Percentiles rank a stretch among this genome's conserved stretches.
Conservation (phyloP, 495 filamentous ascomycete genomes). For the Endocarpon pusillum region DNA sequence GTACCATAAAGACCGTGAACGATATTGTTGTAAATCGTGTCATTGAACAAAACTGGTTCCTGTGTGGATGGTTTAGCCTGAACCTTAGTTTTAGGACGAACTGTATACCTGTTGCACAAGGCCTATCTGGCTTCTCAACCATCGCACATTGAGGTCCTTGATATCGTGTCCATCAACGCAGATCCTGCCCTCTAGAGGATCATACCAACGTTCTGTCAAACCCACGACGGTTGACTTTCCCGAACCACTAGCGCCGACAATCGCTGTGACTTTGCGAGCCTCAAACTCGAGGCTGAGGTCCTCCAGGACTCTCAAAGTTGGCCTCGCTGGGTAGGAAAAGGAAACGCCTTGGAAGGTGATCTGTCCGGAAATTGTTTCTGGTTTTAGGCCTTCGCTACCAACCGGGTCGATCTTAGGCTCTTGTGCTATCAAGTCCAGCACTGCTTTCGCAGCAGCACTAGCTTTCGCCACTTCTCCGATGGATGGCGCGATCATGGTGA, state of each 20-base stretch:
- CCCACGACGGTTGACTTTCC: conserved; percentile 53
- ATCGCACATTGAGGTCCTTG: conserved; percentile 36
- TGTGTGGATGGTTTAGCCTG: conserved; percentile 44
- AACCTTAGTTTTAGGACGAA: conserved; percentile 51
- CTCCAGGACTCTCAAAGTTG: conserved; percentile 21
- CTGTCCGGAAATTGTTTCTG: conserved; percentile 19
- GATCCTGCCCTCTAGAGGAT: conserved; percentile 12
- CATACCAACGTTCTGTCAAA: conserved; percentile 48
- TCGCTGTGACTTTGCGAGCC: conserved; percentile 31
- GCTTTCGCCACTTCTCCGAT: conserved; percentile 32
- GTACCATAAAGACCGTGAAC: conserved; percentile 47
- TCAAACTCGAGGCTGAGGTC: conserved; percentile 23
- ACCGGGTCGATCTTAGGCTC: conserved; percentile 18
- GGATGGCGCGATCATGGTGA: conserved; percentile 20
- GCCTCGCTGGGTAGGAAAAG: conserved; percentile 41
- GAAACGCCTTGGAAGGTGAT: conserved; percentile 40
- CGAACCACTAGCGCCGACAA: conserved; percentile 42
- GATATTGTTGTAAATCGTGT: conserved; percentile 49
- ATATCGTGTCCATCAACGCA: conserved; percentile 30
- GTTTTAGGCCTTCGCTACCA: conserved; percentile 14
- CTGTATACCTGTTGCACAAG: conserved; percentile 55
- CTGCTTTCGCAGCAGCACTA: conserved; percentile 23
- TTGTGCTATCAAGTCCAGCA: conserved; percentile 31
- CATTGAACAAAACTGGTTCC: conserved; percentile 55
- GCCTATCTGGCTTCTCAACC: conserved; percentile 47